Evolutionary conservation across 2,329 filamentous ascomycete genomes (phyloP), one percentile per base, ranked within the genome.

Genomic region (Cadophora luteo-olivacea): DNA sequence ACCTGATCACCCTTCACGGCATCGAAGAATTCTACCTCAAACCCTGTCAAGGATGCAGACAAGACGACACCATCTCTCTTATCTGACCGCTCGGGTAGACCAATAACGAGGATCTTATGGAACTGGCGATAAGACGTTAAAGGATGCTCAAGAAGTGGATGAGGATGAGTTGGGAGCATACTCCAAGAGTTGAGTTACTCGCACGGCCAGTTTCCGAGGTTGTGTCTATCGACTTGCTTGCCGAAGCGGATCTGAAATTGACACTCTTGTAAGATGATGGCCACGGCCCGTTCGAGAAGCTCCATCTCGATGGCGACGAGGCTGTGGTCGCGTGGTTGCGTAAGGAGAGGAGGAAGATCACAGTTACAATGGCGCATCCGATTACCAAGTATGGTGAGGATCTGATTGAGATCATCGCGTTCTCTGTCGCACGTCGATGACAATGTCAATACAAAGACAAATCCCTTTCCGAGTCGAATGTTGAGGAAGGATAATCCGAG

Each of bases 1-100:
- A 4, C 78, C 75, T 8, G 3, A 80, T 81, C 16, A 24, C n/a
- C 49, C 32, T 74, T 76, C 4, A 84, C 78, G 0, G 81, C 83
- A 65, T 82, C 79, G 4, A 83, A 70, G 72, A 80, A 84, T 16
- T 84, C 80, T 0, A 84, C 72, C 4, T 79, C 75, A 69, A 85
- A 80, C 1, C 80, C 80, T 0, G 80, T 80, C 33, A 84, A 68
- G 0, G 80, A 78, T 33, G 82, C 78, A 14, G 80, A 78, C 11
- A 86, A 74, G 1, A 79, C 75, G 14, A 86, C 75, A 0, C 80
- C 81, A 78, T 86, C 84, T 33, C 82, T 80, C 71, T 84, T 84
- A 73, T 86, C 83, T 2, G 80, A 80, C 49, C 84, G 79, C 48
- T 81, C 79, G 4, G 81, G 80, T 14, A 85, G 75, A 8, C 81